Evolutionary conservation across 1,139 yeast genomes (phyloP), one percentile per base, ranked within the genome.

Genomic region (Petasospora rhodanensis): DNA sequence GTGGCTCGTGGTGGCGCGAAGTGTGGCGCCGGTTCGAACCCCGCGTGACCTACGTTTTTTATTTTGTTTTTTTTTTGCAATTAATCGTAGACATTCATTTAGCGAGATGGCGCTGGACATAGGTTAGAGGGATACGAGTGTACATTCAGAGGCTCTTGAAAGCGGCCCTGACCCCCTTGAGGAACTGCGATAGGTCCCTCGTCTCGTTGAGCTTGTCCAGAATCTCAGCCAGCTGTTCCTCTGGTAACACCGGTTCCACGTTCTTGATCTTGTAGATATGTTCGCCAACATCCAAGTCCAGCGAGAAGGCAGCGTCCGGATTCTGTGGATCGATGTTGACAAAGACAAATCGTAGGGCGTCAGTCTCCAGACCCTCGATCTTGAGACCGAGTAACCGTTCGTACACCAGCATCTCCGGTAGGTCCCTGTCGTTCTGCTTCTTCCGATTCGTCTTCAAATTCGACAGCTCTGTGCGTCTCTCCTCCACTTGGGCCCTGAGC

Each of bases 301-400:
- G 45, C 41, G 59, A 49, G 34, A 59, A 68, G 41, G 62, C 65
- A 19, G 56, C 56, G 24, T 61, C 64, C 13, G 58, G 50, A 35
- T 70, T 55, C 22, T 59, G 52, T 11, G 67, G 56, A 35, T 66
- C 70, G n/a, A 73, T 54, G 41, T 71, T 69, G 18, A 46, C 52
- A 40, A 73, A 73, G 3, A 54, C 51, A 37, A 73, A 66, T 34
- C 52, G 51, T 22, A 73, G 49, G 10, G 60, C 37, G 33, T 66
- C 68, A 8, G 56, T 58, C 3, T 56, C 50, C 3, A 65, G 38
- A 5, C 69, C 73, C 29, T 64, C 66, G 22, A 72, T 61, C 29
- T 54, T 59, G 30, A 73, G 49, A 1, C 79, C 78, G 31, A 70
- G 54, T 37, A 70, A 63, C 31, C 56, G 54, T 38, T 71, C 76